Evolutionary conservation across 148 eudicot species (phyloP), one percentile per base, ranked within the genome.

Genomic region (Rhododendron henanense): DNA sequence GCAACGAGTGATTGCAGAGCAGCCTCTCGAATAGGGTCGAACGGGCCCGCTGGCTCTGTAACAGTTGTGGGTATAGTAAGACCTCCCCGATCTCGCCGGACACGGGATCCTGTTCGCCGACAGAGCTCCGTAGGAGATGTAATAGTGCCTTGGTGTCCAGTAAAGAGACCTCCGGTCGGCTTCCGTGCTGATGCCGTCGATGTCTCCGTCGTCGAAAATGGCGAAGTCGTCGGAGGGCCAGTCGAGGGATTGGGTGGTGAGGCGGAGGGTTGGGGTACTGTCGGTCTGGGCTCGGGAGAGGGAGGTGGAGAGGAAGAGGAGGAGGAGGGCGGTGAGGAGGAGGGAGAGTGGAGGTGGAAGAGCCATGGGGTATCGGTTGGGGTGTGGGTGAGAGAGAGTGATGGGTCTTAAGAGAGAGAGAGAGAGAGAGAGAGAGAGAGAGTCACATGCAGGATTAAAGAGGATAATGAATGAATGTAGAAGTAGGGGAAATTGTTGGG

Each of bases 31-130:
- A 83, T 91, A 91, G 25, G 93, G 91, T 9, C 83, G 84, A 55
- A 86, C 93, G 6, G 90, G 90, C 6, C 90, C 92, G 19, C 75
- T 85, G n/a, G 90, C 88, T 19, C 14, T 55, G 47, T 85, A 73
- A 48, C 92, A 91, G 84, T 87, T 87, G 18, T 83, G 88, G 5
- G 92, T 90, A 57, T 91, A 91, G 84, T 91, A 90, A 10, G 92
- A 90, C 75, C 91, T 86, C 2, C 92, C 93, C 23, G 91, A 91
- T 33, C 93, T 85, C 8, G 93, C 84, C 6, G 88, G 91, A 35
- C 91, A 91, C 3, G 90, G 91, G 51, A 91, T 85, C 18, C 89
- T 45, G 81, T 91, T 84, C 18, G 90, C 93, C 0, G 91, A 82
- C 6, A 90, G 88, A 25, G 90, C 90, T 1, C 88, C 91, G 53